Conservation (phyloP, 2,329 filamentous ascomycete species). For the Claviceps sorghi region DNA sequence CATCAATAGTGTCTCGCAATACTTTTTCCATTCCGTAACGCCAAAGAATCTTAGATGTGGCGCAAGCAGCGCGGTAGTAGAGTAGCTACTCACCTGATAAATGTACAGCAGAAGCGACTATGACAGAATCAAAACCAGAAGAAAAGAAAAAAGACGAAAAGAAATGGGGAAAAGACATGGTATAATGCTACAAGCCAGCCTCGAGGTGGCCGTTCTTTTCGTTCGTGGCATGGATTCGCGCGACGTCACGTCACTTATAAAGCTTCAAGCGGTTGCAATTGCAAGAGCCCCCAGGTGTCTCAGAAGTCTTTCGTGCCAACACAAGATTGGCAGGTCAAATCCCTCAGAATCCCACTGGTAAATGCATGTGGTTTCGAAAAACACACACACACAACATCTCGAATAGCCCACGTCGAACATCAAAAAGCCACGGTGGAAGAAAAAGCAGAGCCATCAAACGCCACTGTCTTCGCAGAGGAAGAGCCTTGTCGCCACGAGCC, state of each 20-base stretch:
- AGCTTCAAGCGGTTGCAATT: slow-evolving; percentile 8
- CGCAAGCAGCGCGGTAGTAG: not conserved
- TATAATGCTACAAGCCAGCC: not conserved
- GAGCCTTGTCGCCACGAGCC: slow-evolving; percentile 20
- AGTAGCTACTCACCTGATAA: slow-evolving; percentile 6
- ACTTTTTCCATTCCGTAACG: slow-evolving; percentile 4
- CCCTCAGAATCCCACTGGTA: slow-evolving; percentile 25
- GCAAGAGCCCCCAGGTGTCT: slow-evolving; percentile 23
- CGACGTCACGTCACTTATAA: slow-evolving; percentile 8
- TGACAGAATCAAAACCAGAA: not conserved
- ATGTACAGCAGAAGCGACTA: not conserved
- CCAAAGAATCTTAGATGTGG: not conserved
- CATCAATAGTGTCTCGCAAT: not conserved
- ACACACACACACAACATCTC: slow-evolving; percentile 12
- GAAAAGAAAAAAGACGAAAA: slow-evolving; percentile 1
- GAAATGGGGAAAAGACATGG: slow-evolving; percentile 6
- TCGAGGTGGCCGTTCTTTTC: not conserved
- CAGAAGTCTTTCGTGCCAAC: slow-evolving; percentile 9
- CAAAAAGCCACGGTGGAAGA: slow-evolving; percentile 19
- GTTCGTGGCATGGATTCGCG: slow-evolving; percentile 1
- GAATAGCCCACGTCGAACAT: slow-evolving; percentile 12
- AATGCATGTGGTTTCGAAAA: slow-evolving; percentile 12
- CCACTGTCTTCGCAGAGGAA: slow-evolving; percentile 8
- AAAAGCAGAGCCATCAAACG: slow-evolving; percentile 17
- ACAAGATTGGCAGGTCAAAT: slow-evolving; percentile 20